Base-by-base conservation (phyloP, 129 eudicot genomes). In the Oenanthe sinensis region DNA sequence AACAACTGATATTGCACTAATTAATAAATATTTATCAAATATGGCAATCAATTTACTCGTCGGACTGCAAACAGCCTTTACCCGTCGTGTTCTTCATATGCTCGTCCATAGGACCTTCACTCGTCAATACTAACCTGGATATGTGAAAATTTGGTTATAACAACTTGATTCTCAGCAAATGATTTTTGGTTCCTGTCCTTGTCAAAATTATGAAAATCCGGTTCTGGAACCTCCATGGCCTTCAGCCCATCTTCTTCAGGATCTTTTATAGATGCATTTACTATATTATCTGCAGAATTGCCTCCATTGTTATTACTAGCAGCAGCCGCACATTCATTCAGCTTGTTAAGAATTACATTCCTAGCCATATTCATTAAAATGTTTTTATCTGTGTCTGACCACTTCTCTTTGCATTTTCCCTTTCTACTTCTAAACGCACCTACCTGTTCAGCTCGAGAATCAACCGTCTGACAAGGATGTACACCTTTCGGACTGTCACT, bases 131-230 rank as follows among this genome's bases (percentile, higher is more conserved):
- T n/a, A n/a, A n/a, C n/a, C n/a, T n/a, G n/a, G n/a, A n/a, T n/a
- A n/a, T n/a, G n/a, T n/a, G n/a, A n/a, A n/a, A n/a, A n/a, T n/a
- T n/a, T n/a, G n/a, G n/a, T n/a, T n/a, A n/a, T n/a, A n/a, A n/a
- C n/a, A n/a, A n/a, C n/a, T 70, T 93, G 89, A 71, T 83, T 86
- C 74, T 87, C 81, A 19, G 81, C 79, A 75, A 93, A 93, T 0
- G 92, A 85, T 28, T 77, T 77, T 74, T 87, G 91, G 3, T 79
- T 77, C 62, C 98, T 87, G 39, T 86, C 90, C 80, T 79, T 85
- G 79, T 93, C 98, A 78, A 93, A 93, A 71, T 91, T 88, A 75
- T 89, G 87, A 71, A 93, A 93, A n/a, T 91, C 93, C 3, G 97
- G 84, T 86, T 91, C 95, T 0, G 97, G 98, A 48, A 91, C 98